Percentiles rank a stretch among this genome's conserved stretches.
Conservation (phyloP, 2,329 filamentous ascomycete species). For the Albophoma yamanashiensis region DNA sequence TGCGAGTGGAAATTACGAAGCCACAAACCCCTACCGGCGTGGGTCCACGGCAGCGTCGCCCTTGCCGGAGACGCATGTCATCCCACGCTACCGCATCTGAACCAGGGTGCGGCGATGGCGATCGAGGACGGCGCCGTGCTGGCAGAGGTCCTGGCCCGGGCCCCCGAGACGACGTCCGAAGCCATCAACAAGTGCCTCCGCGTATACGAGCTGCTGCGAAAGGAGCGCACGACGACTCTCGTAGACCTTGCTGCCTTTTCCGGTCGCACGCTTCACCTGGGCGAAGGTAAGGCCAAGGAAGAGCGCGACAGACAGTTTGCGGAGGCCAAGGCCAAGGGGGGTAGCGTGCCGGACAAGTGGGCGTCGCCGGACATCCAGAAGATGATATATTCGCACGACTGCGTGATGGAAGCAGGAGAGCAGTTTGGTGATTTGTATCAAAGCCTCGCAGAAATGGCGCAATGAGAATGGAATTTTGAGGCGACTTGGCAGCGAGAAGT, state of each 20-base stretch:
- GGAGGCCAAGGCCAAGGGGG: conserved; percentile 35
- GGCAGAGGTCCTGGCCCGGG: conserved; percentile 36
- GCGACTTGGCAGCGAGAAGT: neutral
- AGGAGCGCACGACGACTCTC: conserved; percentile 40
- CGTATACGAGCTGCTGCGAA: conserved; percentile 45
- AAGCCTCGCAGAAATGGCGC: conserved; percentile 8
- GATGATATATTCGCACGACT: conserved; percentile 54
- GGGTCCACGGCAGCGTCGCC: conserved; percentile 44
- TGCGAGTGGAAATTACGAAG: conserved; percentile 55
- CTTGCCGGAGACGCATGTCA: conserved; percentile 56
- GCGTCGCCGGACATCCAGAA: conserved; percentile 57
- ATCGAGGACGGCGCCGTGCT: conserved; percentile 55
- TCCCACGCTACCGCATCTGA: conserved; percentile 55
- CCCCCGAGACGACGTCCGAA: conserved; percentile 22
- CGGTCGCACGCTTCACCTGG: conserved; percentile 41
- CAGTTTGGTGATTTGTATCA: conserved; percentile 38
- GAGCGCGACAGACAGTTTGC: conserved; percentile 46
- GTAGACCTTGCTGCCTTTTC: conserved; percentile 43
- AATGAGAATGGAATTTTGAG: neutral
- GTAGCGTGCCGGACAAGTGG: conserved; percentile 54
- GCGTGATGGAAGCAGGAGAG: conserved; percentile 40
- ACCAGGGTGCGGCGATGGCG: conserved; percentile 55
- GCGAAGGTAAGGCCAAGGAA: conserved; percentile 43
- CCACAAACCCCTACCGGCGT: conserved; percentile 44
- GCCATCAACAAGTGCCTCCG: conserved; percentile 37